Conservation (phyloP, 2,329 filamentous ascomycete genomes). For the Passalora sequoiae region DNA sequence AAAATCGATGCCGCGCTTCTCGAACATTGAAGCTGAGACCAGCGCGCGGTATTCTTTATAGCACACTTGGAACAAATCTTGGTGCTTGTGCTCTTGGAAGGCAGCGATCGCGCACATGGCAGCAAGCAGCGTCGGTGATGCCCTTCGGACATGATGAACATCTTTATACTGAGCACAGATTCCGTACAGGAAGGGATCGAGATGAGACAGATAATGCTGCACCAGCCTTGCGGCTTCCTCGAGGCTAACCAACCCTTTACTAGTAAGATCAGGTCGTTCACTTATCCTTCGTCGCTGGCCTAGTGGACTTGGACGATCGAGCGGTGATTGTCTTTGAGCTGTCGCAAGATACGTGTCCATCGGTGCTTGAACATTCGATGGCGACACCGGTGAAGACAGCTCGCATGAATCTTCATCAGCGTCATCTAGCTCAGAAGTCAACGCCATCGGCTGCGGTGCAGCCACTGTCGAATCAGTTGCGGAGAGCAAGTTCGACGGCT, state of each 20-base stretch:
- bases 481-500: slow-evolving; percentile 35
- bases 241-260: slow-evolving; percentile 43
- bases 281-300: slow-evolving; percentile 36
- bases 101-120: slow-evolving; percentile 55
- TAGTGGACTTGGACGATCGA: slow-evolving; percentile 28
- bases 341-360: slow-evolving; percentile 24
- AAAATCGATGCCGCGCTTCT: slow-evolving; percentile 53
- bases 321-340: slow-evolving; percentile 33
- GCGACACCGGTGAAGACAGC: slow-evolving; percentile 28
- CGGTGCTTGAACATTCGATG: slow-evolving; percentile 34
- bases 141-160: slow-evolving; percentile 45
- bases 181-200: slow-evolving; percentile 47
- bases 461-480: slow-evolving; percentile 21
- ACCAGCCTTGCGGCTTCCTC: slow-evolving; percentile 42
- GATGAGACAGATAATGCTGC: slow-evolving; percentile 39
- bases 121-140: slow-evolving; percentile 52
- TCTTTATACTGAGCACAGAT: slow-evolving; percentile 45
- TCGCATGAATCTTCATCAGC: slow-evolving; percentile 19
- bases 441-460: neutral
- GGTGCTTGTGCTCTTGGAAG: slow-evolving; percentile 53
- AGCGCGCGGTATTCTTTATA: slow-evolving; percentile 55
- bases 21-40: slow-evolving; percentile 54
- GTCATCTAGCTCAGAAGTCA: neutral
- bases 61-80: slow-evolving; percentile 49
- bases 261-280: slow-evolving; percentile 48